Evolutionary conservation across 257 asterid genomes (phyloP).

Genomic region (Penstemon eatonii): DNA sequence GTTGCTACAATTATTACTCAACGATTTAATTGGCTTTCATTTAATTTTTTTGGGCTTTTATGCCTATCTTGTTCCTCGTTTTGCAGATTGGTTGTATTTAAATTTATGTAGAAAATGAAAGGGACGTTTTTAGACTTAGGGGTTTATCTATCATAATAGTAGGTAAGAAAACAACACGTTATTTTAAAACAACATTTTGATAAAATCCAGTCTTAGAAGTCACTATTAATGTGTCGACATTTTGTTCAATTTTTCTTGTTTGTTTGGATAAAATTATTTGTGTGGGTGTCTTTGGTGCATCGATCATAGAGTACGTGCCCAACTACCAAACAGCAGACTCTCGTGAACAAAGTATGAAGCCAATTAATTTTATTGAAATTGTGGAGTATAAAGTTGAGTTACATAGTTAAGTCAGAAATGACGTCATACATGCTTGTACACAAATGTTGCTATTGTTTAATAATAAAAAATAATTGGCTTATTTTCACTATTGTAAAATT

Average conservation of each 20-base stretch:
- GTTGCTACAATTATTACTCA: not conserved
- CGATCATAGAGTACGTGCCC: not conserved
- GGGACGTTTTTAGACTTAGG: conserved; percentile 2
- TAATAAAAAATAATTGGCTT: too few species aligned
- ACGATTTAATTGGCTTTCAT: too few species aligned
- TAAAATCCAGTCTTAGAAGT: conserved; percentile 14
- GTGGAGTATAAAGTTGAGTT: too few species aligned
- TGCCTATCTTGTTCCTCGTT: conserved; percentile 10
- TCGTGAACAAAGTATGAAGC: conserved; percentile 1
- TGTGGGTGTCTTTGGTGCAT: not conserved
- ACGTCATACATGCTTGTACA: too few species aligned
- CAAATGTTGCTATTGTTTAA: too few species aligned
- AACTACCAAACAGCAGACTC: conserved; percentile 12
- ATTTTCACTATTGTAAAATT: too few species aligned
- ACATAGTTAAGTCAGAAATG: too few species aligned
- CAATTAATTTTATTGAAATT: too few species aligned
- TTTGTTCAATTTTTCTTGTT: not conserved
- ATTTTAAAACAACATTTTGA: conserved; percentile 26
- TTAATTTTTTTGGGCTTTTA: too few species aligned
- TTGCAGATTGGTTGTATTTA: conserved; percentile 18
- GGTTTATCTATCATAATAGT: conserved; percentile 20
- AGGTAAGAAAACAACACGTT: conserved; percentile 46
- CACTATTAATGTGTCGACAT: not conserved
- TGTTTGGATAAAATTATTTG: not conserved
- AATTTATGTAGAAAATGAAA: conserved; percentile 1